phyloP scores from a whole-genome alignment of 257 asterid genomes.

The Petrea volubilis region DNA sequence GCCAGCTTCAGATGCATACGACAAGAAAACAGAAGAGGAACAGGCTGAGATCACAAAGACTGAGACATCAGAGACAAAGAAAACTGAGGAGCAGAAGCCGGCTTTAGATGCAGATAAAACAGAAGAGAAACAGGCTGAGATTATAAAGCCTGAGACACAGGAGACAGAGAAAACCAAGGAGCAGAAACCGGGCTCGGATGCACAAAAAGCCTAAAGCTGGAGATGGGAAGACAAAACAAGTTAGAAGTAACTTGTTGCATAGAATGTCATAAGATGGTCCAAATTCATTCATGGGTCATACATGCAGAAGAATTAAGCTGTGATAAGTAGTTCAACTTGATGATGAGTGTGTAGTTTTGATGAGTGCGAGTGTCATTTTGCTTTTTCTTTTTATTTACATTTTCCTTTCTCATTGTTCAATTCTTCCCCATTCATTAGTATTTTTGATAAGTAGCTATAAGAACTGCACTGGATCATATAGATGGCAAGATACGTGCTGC shows the following conservation, averaged over 20 bases:
- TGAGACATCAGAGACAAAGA: conserved; percentile 21
- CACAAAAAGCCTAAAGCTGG: conserved; percentile 26
- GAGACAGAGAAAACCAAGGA: background rate
- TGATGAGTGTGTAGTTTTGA: conserved; percentile 15
- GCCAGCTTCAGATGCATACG: conserved; percentile 18
- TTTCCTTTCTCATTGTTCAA: background rate
- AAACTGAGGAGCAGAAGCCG: too few relatives aligned
- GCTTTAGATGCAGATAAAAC: too few relatives aligned
- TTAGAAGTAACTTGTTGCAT: background rate
- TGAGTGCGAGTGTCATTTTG: conserved; percentile 24
- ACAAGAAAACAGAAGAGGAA: conserved; percentile 25
- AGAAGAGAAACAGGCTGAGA: conserved; percentile 28
- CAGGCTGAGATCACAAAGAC: conserved; percentile 1
- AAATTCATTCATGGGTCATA: background rate
- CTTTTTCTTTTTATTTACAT: conserved; percentile 3
- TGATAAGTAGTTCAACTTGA: background rate
- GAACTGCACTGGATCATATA: background rate
- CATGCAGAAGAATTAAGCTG: conserved; percentile 6
- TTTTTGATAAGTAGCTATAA: background rate
- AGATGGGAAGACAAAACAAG: conserved; percentile 22
- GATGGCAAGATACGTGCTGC: background rate
- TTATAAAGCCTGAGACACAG: background rate
- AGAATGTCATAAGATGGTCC: background rate
- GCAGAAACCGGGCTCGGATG: conserved; percentile 19
- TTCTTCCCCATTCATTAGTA: background rate